Conservation (phyloP, 768 basidiomycete species). For the Cyclocybe cylindracea region DNA sequence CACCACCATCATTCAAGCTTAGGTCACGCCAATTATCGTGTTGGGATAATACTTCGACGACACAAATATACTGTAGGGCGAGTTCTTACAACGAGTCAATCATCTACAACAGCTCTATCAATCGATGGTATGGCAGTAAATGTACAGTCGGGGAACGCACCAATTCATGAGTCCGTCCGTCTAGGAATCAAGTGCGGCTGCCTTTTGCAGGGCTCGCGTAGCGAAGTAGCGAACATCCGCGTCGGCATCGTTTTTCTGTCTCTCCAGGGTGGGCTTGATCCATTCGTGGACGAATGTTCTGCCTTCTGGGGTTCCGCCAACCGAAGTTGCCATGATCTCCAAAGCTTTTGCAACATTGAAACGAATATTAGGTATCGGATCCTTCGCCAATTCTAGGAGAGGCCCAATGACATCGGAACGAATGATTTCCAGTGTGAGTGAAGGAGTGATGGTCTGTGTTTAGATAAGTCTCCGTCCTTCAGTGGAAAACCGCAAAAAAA, state of each 20-base stretch:
- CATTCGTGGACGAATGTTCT: slow-evolving; percentile 65
- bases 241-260: slow-evolving; percentile 85
- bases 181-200: slow-evolving; percentile 19
- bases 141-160: not conserved
- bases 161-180: not conserved
- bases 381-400: slow-evolving; percentile 66
- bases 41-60: too few relatives aligned
- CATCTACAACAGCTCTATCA: not conserved
- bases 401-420: slow-evolving; percentile 81
- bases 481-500: not conserved
- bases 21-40: too few relatives aligned
- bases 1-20: too few relatives aligned
- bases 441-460: slow-evolving; percentile 90
- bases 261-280: slow-evolving; percentile 84
- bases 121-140: not conserved
- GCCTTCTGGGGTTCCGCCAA: slow-evolving; percentile 66
- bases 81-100: not conserved
- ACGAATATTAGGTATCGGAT: slow-evolving; percentile 97
- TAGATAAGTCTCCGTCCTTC: not conserved
- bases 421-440: slow-evolving; percentile 81
- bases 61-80: too few relatives aligned
- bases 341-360: slow-evolving; percentile 84
- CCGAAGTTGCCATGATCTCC: slow-evolving; percentile 77
- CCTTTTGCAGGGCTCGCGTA: slow-evolving; percentile 71
- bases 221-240: slow-evolving; percentile 98